Evolutionary conservation across 2,329 filamentous ascomycete species (phyloP).

Genomic region (Aspergillus pseudoterreus): DNA sequence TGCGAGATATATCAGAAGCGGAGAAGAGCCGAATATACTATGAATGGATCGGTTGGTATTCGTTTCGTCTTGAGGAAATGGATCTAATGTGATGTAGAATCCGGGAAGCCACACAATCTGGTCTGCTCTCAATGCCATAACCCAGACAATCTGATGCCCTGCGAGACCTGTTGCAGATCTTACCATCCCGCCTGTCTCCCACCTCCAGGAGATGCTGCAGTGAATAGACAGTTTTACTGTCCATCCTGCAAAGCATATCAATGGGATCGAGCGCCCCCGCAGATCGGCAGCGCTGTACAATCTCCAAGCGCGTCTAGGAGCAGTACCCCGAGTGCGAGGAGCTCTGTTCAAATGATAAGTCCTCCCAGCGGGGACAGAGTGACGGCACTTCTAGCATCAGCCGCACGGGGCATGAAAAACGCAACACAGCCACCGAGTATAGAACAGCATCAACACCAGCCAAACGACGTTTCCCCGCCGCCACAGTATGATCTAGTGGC

Average conservation of each 20-base stretch:
- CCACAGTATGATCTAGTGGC: not conserved
- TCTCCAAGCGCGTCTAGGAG: conserved; percentile 10
- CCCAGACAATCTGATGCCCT: conserved; percentile 23
- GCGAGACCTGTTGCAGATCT: conserved; percentile 29
- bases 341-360: not conserved
- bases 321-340: conserved; percentile 7
- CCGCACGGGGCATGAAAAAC: not conserved
- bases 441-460: not conserved
- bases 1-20: conserved; percentile 7
- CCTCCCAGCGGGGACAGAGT: not conserved
- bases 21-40: conserved; percentile 24
- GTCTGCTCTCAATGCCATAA: conserved; percentile 26
- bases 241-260: conserved; percentile 21
- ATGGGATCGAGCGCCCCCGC: conserved; percentile 21
- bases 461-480: not conserved
- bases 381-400: not conserved
- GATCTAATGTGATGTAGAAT: conserved; percentile 14
- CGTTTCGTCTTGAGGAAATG: too few species aligned
- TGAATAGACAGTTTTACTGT: conserved; percentile 18
- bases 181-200: conserved; percentile 26
- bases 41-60: conserved; percentile 26
- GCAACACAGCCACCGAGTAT: not conserved
- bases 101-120: conserved; percentile 28
- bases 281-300: conserved; percentile 3
- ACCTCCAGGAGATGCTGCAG: not conserved